Percentiles rank a stretch among this genome's conserved stretches.
Conservation (phyloP, 2,329 filamentous ascomycete genomes). For the Tetracladium maxilliforme region DNA sequence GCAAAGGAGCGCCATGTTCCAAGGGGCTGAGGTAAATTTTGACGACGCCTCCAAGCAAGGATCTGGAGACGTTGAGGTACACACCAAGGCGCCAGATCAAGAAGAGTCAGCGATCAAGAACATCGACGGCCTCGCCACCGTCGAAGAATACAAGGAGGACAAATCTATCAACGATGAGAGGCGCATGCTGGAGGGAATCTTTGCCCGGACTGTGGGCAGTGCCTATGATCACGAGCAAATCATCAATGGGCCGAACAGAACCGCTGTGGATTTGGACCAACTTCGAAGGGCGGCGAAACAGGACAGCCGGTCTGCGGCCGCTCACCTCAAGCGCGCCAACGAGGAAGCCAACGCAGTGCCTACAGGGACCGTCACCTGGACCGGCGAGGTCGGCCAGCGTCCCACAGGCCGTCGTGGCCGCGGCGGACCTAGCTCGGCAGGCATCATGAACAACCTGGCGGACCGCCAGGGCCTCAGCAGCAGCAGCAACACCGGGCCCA, state of each 20-base stretch:
- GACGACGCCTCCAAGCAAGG: slow-evolving; percentile 19
- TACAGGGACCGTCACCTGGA: slow-evolving; percentile 86
- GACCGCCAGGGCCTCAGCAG: slow-evolving; percentile 29
- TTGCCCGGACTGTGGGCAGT: slow-evolving; percentile 77
- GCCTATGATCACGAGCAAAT: slow-evolving; percentile 89
- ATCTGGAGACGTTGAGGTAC: slow-evolving; percentile 4
- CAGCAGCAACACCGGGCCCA: slow-evolving; percentile 3
- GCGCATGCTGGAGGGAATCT: slow-evolving; percentile 78
- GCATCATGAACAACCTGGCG: slow-evolving; percentile 40
- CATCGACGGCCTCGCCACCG: slow-evolving; percentile 44
- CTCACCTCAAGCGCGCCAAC: slow-evolving; percentile 57
- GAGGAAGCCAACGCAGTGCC: slow-evolving; percentile 59
- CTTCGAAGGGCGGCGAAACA: slow-evolving; percentile 71
- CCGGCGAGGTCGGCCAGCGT: slow-evolving; percentile 64
- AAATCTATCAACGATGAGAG: slow-evolving; percentile 41
- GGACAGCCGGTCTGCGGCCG: slow-evolving; percentile 64
- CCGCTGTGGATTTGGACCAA: slow-evolving; percentile 62
- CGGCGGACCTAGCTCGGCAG: slow-evolving; percentile 34
- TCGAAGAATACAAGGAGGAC: slow-evolving; percentile 47
- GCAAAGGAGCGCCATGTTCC: slow-evolving; percentile 76
- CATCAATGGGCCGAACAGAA: slow-evolving; percentile 57
- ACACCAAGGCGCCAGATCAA: slow-evolving; percentile 8
- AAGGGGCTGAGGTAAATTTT: slow-evolving; percentile 68
- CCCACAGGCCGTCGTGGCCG: slow-evolving; percentile 33
- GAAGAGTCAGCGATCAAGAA: slow-evolving; percentile 30